These are phyloP conservation scores for Tetrapisispora taiwanensis DNA, from an alignment of 805 yeast genomes.

Conservation along the genomic window DNA sequence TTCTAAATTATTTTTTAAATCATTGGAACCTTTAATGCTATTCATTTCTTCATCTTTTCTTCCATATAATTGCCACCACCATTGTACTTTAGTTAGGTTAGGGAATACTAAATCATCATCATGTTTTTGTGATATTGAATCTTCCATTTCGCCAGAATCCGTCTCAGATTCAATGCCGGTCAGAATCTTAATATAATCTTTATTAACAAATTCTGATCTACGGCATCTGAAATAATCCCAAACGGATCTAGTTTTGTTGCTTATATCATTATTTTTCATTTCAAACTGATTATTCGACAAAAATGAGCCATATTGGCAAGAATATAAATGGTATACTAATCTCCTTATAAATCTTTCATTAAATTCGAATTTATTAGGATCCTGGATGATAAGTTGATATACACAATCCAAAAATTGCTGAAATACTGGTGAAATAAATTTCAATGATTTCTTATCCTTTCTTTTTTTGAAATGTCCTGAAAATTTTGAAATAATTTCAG, in stretches of 20 bases:
- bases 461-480: slow-evolving; percentile 6
- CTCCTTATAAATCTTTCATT: slow-evolving; percentile 82
- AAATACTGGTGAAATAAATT: slow-evolving; percentile 79
- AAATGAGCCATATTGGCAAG: slow-evolving; percentile 93
- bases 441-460: slow-evolving; percentile 34
- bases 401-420: slow-evolving; percentile 90
- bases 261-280: slow-evolving; percentile 34
- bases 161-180: background rate
- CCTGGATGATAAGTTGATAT: slow-evolving; percentile 64
- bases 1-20: background rate
- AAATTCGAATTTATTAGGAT: slow-evolving; percentile 69
- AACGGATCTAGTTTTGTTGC: slow-evolving; percentile 55
- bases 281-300: slow-evolving; percentile 67
- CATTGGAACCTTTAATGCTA: background rate
- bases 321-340: slow-evolving; percentile 74
- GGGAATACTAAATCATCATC: slow-evolving; percentile 44
- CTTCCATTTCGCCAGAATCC: background rate
- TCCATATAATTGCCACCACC: slow-evolving; percentile 89
- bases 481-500: slow-evolving; percentile 3
- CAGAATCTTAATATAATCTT: slow-evolving; percentile 26
- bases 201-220: slow-evolving; percentile 54
- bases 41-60: slow-evolving; percentile 62
- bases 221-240: slow-evolving; percentile 92
- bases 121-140: background rate
- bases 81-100: slow-evolving; percentile 37